Base-by-base conservation (phyloP, 164 flowering plant genomes). In the Aristolochia contorta region DNA sequence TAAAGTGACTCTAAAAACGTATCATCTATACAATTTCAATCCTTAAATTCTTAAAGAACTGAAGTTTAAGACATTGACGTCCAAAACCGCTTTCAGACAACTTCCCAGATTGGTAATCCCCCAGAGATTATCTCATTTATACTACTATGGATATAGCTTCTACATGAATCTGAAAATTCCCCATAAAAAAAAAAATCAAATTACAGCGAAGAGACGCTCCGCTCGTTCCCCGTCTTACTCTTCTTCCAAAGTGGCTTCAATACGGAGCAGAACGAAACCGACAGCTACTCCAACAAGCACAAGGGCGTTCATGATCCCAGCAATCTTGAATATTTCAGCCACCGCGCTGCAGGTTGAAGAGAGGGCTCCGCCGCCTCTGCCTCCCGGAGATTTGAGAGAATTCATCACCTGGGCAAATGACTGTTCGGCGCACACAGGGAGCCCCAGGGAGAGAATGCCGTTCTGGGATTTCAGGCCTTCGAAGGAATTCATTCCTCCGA, bases 401-500 rank as follows among this genome's bases (percentile, higher is more conserved):
- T 74, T 75, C 59, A 78, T 82, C 32, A 80, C 57, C 59, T 75
- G 79, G 0, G 85, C 84, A 61, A 84, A 89, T 6, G 71, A 71
- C 49, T 76, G 80, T 53, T 84, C 77, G 10, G 89, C 71, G 72
- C 69, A 56, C 15, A 69, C 65, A 0, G 89, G 82, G 24, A 71
- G 60, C 32, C 96, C 89, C 19, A 86, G 53, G 12, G 82, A 64
- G 41, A 62, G 58, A 41, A 84, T 73, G 32, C 54, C 54, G 81
- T 74, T 82, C 46, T 80, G 72, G 19, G 87, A 87, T 70, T 83
- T 89, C 21, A 89, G 78, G 12, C 96, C 96, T 19, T 76, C 77
- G 54, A 66, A 89, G n/a, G 87, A 73, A 64, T 78, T 89, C 69
- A 89, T 52, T 5, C 93, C 87, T 32, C 61, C 58, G 9, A 84